These are phyloP conservation scores for Teratosphaeria pseudoeucalypti DNA, from an alignment of 2,329 filamentous ascomycete species.

Conservation along the genomic window DNA sequence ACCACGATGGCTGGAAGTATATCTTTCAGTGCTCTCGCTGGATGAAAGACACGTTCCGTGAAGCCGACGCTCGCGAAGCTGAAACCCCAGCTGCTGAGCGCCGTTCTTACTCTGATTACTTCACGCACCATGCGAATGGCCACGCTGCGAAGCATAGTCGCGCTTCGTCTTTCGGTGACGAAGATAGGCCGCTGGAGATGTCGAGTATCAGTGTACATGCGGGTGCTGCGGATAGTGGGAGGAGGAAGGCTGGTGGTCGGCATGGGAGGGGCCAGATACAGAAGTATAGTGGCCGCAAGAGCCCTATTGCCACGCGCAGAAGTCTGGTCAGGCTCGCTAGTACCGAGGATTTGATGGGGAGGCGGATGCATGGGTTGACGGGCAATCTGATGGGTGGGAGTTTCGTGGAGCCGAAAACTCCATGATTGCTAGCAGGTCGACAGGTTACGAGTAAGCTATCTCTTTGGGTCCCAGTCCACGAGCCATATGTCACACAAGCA, in stretches of 20 bases:
- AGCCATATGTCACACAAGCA: neutral
- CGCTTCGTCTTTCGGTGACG: slow-evolving; percentile 45
- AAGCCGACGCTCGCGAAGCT: slow-evolving; percentile 30
- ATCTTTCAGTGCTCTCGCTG: slow-evolving; percentile 69
- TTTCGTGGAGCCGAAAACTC: slow-evolving; percentile 2
- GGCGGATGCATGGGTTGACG: slow-evolving; percentile 40
- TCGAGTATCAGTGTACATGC: slow-evolving; percentile 28
- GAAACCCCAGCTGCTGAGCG: slow-evolving; percentile 13
- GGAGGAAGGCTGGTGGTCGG: neutral
- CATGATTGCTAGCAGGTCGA: neutral
- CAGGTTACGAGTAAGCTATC: neutral
- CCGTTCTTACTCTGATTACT: neutral
- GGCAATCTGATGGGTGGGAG: slow-evolving; percentile 8
- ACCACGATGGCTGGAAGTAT: slow-evolving; percentile 82
- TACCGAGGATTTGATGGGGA: slow-evolving; percentile 37
- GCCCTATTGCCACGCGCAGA: slow-evolving; percentile 25
- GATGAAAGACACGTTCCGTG: slow-evolving; percentile 67
- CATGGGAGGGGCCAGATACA: neutral
- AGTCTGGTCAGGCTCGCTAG: slow-evolving; percentile 37
- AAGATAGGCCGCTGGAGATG: slow-evolving; percentile 76
- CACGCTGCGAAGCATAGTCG: slow-evolving; percentile 5
- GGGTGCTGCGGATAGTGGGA: slow-evolving; percentile 4
- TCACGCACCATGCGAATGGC: slow-evolving; percentile 5
- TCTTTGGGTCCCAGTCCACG: neutral
- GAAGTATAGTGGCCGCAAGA: slow-evolving; percentile 14